Conservation (phyloP, 83 land plant genomes). For the Diphasiastrum complanatum region DNA sequence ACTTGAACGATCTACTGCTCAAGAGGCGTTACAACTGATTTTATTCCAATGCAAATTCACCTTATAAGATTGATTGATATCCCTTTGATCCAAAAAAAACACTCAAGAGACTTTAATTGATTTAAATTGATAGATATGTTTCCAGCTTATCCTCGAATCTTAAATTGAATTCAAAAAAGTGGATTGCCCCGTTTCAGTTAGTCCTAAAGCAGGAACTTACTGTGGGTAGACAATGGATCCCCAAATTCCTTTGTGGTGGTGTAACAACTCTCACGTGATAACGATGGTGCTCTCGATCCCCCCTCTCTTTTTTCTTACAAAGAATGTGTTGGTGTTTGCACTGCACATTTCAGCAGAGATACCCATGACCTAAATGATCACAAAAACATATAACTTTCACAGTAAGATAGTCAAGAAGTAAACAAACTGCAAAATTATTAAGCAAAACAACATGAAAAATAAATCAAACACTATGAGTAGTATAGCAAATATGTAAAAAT, state of each 20-base stretch:
- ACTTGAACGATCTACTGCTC: not conserved
- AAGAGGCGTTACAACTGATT: not conserved
- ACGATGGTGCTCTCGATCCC: constrained; percentile 27
- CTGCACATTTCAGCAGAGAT: constrained; percentile 25
- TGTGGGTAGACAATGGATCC: constrained; percentile 61
- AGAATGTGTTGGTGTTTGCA: constrained; percentile 20
- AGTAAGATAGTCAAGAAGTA: no score
- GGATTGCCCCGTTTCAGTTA: not conserved
- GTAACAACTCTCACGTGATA: constrained; percentile 64
- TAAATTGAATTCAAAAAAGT: not conserved
- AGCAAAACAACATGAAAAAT: no score
- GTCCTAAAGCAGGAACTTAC: constrained; percentile 32
- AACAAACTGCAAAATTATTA: no score
- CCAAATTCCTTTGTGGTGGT: constrained; percentile 57
- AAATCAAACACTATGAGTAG: no score
- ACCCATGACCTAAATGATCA: no score
- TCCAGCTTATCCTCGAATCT: not conserved
- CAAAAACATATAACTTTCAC: no score
- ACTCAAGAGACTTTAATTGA: no score
- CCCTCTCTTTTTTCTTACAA: constrained; percentile 49
- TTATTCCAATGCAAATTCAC: not conserved
- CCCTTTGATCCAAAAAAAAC: no score
- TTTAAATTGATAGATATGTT: not conserved
- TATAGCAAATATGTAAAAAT: no score
- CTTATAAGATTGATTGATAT: no score